These are phyloP conservation scores for Plasmodium blacklocki DNA, from an alignment of 169 alveolate species.

Conservation along the genomic window DNA sequence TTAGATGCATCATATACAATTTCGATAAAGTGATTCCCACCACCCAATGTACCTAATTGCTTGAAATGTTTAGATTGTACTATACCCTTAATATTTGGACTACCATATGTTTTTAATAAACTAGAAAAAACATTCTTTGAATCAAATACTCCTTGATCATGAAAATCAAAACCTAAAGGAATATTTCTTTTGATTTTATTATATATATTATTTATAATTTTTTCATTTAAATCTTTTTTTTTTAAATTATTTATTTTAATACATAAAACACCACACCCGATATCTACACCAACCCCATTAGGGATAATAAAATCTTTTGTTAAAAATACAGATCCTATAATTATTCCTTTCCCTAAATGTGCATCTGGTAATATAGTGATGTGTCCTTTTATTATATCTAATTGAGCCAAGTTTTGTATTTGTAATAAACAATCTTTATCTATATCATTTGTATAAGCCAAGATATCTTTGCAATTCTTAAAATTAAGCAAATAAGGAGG, in stretches of 20 bases:
- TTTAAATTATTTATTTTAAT: constrained; percentile 72
- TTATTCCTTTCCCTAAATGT: constrained; percentile 85
- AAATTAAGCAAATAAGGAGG: constrained; percentile 65
- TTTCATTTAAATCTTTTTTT: constrained; percentile 51
- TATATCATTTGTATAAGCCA: constrained; percentile 51
- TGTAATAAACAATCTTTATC: constrained; percentile 72
- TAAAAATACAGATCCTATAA: constrained; percentile 81
- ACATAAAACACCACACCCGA: constrained; percentile 82
- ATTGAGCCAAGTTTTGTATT: constrained; percentile 62
- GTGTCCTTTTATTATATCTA: constrained; percentile 78
- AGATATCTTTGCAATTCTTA: constrained; percentile 40
- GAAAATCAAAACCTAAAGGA: constrained; percentile 74
- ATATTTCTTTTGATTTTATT: constrained; percentile 20
- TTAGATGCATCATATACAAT: constrained; percentile 75
- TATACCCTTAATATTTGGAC: constrained; percentile 35
- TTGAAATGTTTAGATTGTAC: constrained; percentile 74
- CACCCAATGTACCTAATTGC: constrained; percentile 86
- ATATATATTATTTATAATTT: constrained; percentile 43
- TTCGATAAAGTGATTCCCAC: constrained; percentile 86
- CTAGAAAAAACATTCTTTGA: constrained; percentile 41
- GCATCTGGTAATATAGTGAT: constrained; percentile 86
- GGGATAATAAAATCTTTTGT: constrained; percentile 79
- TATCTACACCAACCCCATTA: constrained; percentile 84
- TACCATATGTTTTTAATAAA: constrained; percentile 38
- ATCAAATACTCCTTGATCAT: constrained; percentile 61